Conservation (phyloP, 768 basidiomycete species). For the Pisolithus tinctorius region DNA sequence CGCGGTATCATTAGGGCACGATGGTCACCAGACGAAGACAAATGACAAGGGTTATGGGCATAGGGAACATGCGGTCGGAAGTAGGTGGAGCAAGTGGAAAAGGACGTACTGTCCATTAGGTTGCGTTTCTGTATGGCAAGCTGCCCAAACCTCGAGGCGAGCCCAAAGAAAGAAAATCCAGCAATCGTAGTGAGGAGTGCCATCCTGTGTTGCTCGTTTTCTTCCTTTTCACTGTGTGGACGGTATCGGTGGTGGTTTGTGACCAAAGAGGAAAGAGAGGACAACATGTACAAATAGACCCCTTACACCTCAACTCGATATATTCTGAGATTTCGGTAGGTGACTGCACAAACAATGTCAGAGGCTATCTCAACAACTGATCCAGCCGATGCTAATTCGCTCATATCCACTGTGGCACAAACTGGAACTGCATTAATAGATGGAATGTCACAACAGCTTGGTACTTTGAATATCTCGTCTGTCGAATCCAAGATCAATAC, state of each 20-base stretch:
- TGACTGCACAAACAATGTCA: slow-evolving; percentile 10
- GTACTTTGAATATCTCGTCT: slow-evolving; percentile 1
- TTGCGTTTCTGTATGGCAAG: slow-evolving; percentile 79
- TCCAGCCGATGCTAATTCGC: neutral
- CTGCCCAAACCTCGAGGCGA: slow-evolving; percentile 79
- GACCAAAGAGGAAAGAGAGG: slow-evolving; percentile 1
- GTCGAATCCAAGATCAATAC: slow-evolving; percentile 47
- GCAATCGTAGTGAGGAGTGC: slow-evolving; percentile 61
- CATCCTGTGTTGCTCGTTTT: slow-evolving; percentile 33
- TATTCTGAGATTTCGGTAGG: neutral
- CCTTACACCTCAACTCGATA: neutral
- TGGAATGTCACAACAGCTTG: slow-evolving; percentile 9
- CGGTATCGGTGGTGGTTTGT: neutral
- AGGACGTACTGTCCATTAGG: slow-evolving; percentile 69
- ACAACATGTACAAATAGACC: slow-evolving; percentile 22
- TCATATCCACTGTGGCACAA: slow-evolving; percentile 1
- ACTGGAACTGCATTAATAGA: neutral
- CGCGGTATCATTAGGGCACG: neutral
- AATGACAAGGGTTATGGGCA: neutral
- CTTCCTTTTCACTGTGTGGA: neutral
- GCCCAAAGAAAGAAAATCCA: slow-evolving; percentile 77
- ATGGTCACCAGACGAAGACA: neutral
- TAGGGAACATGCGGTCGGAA: neutral
- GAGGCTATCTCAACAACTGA: neutral
- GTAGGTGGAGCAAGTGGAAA: neutral